Base-by-base conservation (phyloP, 805 yeast species). In the Suhomyces sp. region DNA sequence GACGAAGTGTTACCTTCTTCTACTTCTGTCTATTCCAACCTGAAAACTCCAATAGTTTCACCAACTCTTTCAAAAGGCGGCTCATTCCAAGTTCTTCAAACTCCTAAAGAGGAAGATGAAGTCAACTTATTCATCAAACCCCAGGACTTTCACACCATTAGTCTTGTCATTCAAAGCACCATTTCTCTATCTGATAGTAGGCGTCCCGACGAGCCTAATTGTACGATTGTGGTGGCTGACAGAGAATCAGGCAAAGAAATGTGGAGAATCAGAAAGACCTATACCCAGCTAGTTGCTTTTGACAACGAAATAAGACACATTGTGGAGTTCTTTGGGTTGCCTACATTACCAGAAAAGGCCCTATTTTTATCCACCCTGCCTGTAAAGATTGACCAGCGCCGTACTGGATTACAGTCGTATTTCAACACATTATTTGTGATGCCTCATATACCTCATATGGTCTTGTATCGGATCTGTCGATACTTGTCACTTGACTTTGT, bases 191-290 rank as follows among this genome's bases (percentile, higher is more conserved):
- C 68, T 27, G 69, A 71, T 3, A 64, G 69, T 8, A 78, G 75
- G 40, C 77, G 77, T 57, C 59, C 73, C 0, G 87, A 83, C 40
- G 90, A 86, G 42, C 85, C 87, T 15, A 70, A 70, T 27, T 76
- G 88, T 22, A 75, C 87, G 1, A 77, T 92, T 50, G 78, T 86
- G 15, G 83, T 88, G 4, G 71, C 79, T 46, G 93, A 88, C 58
- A 78, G 84, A 33, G 83, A 77, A 23, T 70, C 85, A 2, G 73
- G 76, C 40, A 84, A 84, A 55, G 90, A 85, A 60, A 80, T 88
- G 74, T 92, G 96, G 87, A 78, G 84, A 59, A 83, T 90, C 50
- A 74, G 83, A 42, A 90, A 90, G 62, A 68, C 83, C 1, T 79
- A 84, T 54, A 71, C 80, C 1, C 86, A 85, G 59, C 70, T 93